These are phyloP conservation scores for Papilionanthe hybrid DNA, from an alignment of 116 monocot genomes.

Conservation along the genomic window DNA sequence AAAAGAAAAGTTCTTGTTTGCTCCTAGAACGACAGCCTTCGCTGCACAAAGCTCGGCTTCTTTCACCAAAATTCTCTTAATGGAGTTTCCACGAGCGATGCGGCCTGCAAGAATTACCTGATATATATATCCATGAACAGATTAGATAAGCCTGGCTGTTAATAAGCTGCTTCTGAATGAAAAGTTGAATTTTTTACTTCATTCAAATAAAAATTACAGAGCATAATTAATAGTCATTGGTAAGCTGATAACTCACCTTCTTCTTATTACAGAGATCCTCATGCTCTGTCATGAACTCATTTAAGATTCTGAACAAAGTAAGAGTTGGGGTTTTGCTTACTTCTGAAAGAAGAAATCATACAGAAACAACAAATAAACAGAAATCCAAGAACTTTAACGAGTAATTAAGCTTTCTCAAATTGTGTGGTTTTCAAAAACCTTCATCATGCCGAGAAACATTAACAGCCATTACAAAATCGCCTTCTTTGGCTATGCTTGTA, in stretches of 20 bases:
- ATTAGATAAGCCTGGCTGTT: not conserved
- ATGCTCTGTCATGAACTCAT: conserved; percentile 41
- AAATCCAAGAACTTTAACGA: not conserved
- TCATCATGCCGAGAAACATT: conserved; percentile 52
- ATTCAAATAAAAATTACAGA: no score
- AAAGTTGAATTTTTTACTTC: no score
- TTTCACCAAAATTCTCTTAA: conserved; percentile 56
- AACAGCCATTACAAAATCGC: conserved; percentile 50
- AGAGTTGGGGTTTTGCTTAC: conserved; percentile 20
- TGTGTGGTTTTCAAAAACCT: conserved; percentile 21
- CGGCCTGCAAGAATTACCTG: conserved; percentile 65
- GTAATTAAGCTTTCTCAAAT: not conserved
- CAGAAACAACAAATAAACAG: not conserved
- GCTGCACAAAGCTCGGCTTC: conserved; percentile 58
- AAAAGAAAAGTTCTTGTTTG: conserved; percentile 37
- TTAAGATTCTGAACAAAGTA: conserved; percentile 37
- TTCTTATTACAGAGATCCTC: conserved; percentile 45
- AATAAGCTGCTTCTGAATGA: no score
- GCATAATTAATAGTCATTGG: not conserved
- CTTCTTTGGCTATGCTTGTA: conserved; percentile 31
- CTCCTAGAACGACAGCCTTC: conserved; percentile 59
- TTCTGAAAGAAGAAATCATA: conserved; percentile 15
- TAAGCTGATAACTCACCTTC: conserved; percentile 24
- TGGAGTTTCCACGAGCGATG: conserved; percentile 52
- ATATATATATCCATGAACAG: not conserved